A percentile compares a stretch with the other conserved stretches of the same genome.
These are phyloP conservation scores for Tetrahymena malaccensis DNA, from an alignment of 73 alveolate genomes.

Conservation along the genomic window DNA sequence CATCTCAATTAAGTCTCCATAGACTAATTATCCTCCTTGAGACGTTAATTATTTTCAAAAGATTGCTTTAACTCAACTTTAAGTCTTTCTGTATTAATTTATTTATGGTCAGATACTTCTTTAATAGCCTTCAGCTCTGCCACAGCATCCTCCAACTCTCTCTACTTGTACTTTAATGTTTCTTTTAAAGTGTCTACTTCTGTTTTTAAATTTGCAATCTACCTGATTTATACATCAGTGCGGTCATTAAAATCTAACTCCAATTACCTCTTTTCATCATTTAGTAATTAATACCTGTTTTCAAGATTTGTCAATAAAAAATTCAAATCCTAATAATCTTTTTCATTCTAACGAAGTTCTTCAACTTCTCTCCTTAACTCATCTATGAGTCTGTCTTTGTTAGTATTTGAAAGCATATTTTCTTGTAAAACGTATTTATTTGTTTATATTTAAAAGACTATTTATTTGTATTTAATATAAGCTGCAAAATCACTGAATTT, in stretches of 20 bases:
- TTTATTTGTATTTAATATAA: no score
- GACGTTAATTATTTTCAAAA: neutral
- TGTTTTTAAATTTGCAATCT: conserved; percentile 16
- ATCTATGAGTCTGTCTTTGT: neutral
- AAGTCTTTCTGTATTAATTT: neutral
- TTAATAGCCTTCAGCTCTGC: neutral
- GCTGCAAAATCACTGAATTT: neutral
- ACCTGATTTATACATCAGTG: conserved; percentile 8
- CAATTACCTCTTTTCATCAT: conserved; percentile 11
- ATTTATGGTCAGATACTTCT: neutral
- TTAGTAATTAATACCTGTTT: conserved; percentile 3
- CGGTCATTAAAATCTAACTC: conserved; percentile 22
- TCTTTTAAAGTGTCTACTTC: conserved; percentile 18
- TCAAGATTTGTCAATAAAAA: conserved; percentile 29
- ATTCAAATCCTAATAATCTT: conserved; percentile 36
- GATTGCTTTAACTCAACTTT: neutral
- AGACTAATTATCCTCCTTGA: neutral
- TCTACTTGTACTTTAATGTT: neutral
- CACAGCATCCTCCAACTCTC: neutral
- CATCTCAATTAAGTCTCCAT: neutral
- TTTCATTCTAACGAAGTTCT: conserved; percentile 9
- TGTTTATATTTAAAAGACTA: neutral
- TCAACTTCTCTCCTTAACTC: conserved; percentile 10
- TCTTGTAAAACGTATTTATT: neutral
- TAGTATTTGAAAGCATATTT: neutral